Evolutionary conservation across 78 protist genomes (phyloP).

Genomic region (Dictyostelium citrinum): DNA sequence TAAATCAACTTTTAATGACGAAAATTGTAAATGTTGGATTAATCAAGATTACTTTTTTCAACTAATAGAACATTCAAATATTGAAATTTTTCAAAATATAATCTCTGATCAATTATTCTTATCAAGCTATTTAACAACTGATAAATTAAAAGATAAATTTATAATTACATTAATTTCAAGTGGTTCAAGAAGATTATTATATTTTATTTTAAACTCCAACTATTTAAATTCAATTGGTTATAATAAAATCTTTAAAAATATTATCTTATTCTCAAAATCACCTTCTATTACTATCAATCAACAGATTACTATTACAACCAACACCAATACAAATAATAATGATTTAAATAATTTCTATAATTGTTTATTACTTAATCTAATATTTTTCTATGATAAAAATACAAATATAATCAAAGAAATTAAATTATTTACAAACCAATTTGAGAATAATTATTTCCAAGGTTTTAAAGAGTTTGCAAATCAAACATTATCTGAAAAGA

Average conservation of each 20-base stretch:
- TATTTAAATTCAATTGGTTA: neutral
- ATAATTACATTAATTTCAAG: neutral
- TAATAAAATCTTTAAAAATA: neutral
- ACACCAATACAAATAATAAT: no score
- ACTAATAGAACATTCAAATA: neutral
- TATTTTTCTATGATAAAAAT: neutral
- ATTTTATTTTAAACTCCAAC: neutral
- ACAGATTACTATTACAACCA: neutral
- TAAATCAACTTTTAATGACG: neutral
- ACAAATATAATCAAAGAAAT: neutral
- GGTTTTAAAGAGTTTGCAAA: neutral
- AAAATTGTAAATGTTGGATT: no score
- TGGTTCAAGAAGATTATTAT: neutral
- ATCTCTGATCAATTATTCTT: neutral
- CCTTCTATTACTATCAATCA: neutral
- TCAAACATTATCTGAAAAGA: neutral
- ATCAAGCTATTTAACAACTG: neutral
- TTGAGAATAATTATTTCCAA: neutral
- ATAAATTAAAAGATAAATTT: neutral
- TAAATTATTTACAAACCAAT: neutral
- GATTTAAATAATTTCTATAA: neutral
- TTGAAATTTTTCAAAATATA: neutral
- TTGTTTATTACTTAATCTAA: neutral
- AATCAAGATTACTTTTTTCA: neutral
- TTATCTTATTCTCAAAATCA: neutral